Base-by-base conservation (phyloP, 805 yeast species). In the Wickerhamiella hasegawae region DNA sequence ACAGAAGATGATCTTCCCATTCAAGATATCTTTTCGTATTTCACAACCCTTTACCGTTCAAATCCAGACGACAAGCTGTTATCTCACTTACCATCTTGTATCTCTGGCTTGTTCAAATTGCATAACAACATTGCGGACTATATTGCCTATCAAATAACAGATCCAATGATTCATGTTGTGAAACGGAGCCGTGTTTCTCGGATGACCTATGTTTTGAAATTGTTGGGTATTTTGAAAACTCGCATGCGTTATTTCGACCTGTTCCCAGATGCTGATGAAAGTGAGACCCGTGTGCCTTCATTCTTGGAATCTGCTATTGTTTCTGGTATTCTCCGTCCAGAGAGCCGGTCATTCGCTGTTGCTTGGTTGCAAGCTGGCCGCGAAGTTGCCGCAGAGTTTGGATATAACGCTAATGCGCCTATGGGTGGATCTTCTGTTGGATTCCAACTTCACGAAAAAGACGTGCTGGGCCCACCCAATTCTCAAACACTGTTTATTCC, bases 241-340 rank as follows among this genome's bases (percentile, higher is more conserved):
- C 73, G 81, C 50, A 84, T 83, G 85, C 57, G 61, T 18, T 54
- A 62, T 14, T 54, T 67, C 18, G 70, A 67, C 32, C 47, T 74
- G 27, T 69, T 69, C 42, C 66, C 65, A 28, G 61, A 65, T 3
- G 33, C 38, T 4, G 37, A 37, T 14, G 47, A 48, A 9, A 40
- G 45, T 20, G 37, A 44, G 17, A 42, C 47, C 5, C 46, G 49
- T 42, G 67, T 85, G 15, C 95, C 96, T 3, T 78, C 94, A 1
- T 76, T 84, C 51, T 64, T 87, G 36, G 97, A 87, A 53, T 65
- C 84, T 3, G 81, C 90, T 11, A 60, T 85, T 24, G 62, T 69
- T 0, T 71, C 78, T 44, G 82, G 84, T 1, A 67, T 85, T 14
- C 60, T 81, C 22, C 65, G 87, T 1, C 94, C 95, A 0, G 90